Conservation (phyloP, 2,329 filamentous ascomycete species). For the Pseudocercospora vitis region DNA sequence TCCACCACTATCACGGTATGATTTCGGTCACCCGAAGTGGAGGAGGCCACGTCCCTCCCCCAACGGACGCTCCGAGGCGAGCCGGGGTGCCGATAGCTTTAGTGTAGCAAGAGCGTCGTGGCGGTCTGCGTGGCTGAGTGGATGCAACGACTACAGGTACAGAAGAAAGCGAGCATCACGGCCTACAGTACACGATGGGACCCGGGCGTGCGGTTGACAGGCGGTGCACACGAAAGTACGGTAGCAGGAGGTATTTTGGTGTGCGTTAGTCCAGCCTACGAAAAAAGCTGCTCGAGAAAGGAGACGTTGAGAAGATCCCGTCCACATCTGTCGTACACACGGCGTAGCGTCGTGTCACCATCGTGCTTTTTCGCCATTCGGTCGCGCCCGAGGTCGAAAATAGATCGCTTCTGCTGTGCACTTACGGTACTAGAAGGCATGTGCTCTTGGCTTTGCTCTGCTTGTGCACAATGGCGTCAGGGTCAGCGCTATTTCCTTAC, state of each 20-base stretch:
- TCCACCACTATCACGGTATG: background rate
- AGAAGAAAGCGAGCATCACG: background rate
- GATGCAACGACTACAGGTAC: background rate
- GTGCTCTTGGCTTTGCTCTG: conserved; percentile 1
- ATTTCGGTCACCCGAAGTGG: background rate
- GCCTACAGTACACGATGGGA: background rate
- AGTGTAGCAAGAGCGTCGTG: no score
- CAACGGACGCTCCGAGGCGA: background rate
- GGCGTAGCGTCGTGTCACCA: conserved; percentile 1
- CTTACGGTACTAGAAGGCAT: background rate
- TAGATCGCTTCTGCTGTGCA: no score
- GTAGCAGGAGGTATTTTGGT: conserved; percentile 5
- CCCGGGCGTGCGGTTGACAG: background rate
- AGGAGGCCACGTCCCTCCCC: background rate
- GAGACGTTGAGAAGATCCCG: background rate
- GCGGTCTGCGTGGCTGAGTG: background rate
- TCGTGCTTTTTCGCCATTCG: background rate
- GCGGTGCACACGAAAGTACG: background rate
- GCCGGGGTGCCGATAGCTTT: background rate
- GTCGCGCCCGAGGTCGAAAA: background rate
- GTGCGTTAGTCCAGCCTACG: background rate
- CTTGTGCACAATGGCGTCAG: background rate
- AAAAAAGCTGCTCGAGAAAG: conserved; percentile 3
- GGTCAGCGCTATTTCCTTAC: no score
- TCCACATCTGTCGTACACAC: background rate